phyloP scores from a whole-genome alignment of 2,329 filamentous ascomycete genomes.

The Didymella glomerata region DNA sequence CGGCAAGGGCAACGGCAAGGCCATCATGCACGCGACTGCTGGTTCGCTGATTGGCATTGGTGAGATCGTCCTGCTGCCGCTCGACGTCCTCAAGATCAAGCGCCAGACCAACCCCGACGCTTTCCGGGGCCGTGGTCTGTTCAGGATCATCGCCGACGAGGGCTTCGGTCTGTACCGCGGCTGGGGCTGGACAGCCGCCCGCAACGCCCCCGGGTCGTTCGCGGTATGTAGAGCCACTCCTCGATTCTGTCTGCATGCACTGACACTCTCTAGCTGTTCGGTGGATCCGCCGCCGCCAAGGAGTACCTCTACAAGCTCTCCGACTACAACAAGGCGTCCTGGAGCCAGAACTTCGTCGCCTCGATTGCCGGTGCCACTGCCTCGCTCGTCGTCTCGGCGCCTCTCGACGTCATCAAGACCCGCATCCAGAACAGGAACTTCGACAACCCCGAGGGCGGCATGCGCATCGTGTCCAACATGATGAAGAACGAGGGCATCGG shows the following conservation, averaged over 20 bases:
- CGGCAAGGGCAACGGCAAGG: conserved; percentile 96
- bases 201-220: conserved; percentile 96
- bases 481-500: conserved; percentile 83
- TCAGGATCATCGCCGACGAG: conserved; percentile 91
- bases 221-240: conserved; percentile 68
- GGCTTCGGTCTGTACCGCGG: conserved; percentile 95
- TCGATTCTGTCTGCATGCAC: conserved; percentile 5
- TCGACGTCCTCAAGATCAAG: conserved; percentile 99
- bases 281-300: conserved; percentile 96
- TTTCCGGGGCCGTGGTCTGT: conserved; percentile 89
- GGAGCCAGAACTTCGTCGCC: conserved; percentile 96
- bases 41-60: conserved; percentile 96
- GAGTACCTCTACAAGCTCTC: conserved; percentile 89
- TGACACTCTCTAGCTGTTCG: conserved; percentile 75
- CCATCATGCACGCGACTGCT: conserved; percentile 95
- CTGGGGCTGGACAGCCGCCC: conserved; percentile 96
- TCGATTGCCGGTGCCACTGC: conserved; percentile 95
- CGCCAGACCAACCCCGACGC: conserved; percentile 98
- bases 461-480: conserved; percentile 93
- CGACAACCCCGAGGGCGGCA: conserved; percentile 93
- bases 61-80: conserved; percentile 91
- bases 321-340: conserved; percentile 95
- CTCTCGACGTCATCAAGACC: conserved; percentile 98
- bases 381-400: conserved; percentile 96
- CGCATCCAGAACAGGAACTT: conserved; percentile 98